Base-by-base conservation (phyloP, 805 yeast species). In the Pichia scutulata region DNA sequence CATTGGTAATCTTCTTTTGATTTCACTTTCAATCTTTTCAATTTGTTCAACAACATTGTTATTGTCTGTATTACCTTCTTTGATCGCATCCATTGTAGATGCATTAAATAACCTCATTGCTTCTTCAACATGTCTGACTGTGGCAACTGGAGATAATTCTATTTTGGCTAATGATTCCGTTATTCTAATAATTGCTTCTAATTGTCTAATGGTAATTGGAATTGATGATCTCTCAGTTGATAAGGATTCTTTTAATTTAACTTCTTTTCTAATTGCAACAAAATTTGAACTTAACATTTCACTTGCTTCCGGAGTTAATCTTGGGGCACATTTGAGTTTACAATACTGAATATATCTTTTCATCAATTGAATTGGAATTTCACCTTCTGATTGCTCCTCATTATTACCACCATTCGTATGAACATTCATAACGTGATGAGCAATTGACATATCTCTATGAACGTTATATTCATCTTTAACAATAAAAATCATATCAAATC, bases 401-500 rank as follows among this genome's bases (percentile, higher is more conserved):
- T 67, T 63, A 23, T 68, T 57, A 4, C 73, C 70, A 52, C 82
- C 84, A 46, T 93, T 95, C 45, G 95, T 87, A 69, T 93, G 99
- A 43, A 95, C 85, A 60, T 87, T 84, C 84, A 93, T 82, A 50
- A 93, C 99, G 68, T 93, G 99, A 55, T 81, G 81, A 3, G 99
- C 99, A 60, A 93, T 89, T 1, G 89, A 80, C 43, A 82, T 77
- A 72, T 93, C 99, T 61, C 95, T 76, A 40, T 73, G 77, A 57
- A 84, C 87, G 63, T 89, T 84, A 67, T 93, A 98, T 49, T 86
- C 96, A 70, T 93, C 99, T 63, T 89, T 92, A 48, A 93, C 96
- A 60, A 93, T 88, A 70, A 89, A 93, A 61, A 93, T 93, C 98
- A 93, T 93, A 70, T 93, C 99, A 66, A 93, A 93, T 72, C 99